Evolutionary conservation across 305 asterid genomes (phyloP).

Genomic region (Ilex paraguariensis): DNA sequence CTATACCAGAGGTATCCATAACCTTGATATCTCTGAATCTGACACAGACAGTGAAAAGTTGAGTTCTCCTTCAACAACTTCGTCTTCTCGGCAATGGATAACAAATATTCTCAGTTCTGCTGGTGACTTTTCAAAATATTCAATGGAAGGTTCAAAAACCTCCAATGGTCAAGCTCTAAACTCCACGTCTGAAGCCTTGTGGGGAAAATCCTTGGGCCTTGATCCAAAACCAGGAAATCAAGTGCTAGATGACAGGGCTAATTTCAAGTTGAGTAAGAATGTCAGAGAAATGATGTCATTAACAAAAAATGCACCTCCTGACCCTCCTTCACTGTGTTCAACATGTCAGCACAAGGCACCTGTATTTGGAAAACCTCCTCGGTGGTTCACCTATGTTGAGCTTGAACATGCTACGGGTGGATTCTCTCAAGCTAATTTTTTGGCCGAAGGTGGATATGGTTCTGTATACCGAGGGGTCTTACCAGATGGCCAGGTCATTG

Average conservation of each 20-base stretch:
- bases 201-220: slow-evolving; percentile 14
- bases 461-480: slow-evolving; percentile 77
- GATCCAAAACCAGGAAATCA: slow-evolving; percentile 17
- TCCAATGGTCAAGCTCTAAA: slow-evolving; percentile 26
- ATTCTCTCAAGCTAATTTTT: slow-evolving; percentile 61
- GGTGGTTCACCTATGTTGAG: slow-evolving; percentile 61
- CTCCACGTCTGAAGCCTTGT: slow-evolving; percentile 19
- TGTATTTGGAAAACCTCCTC: slow-evolving; percentile 64
- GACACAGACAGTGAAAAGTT: slow-evolving; percentile 54
- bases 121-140: slow-evolving; percentile 38
- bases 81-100: slow-evolving; percentile 51
- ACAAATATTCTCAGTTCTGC: slow-evolving; percentile 50
- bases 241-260: slow-evolving; percentile 12
- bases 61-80: slow-evolving; percentile 52
- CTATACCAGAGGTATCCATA: slow-evolving; percentile 13
- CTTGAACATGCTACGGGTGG: slow-evolving; percentile 67
- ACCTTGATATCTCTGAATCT: slow-evolving; percentile 41
- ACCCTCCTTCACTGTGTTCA: slow-evolving; percentile 88
- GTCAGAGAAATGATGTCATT: slow-evolving; percentile 57
- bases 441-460: slow-evolving; percentile 96
- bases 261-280: slow-evolving; percentile 28
- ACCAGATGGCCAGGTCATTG: slow-evolving; percentile 69
- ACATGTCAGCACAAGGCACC: slow-evolving; percentile 76
- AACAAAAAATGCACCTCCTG: slow-evolving; percentile 33
- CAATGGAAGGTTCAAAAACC: slow-evolving; percentile 23